Conservation (phyloP, 371 early-diverging fungal species). For the Saksenaea vasiformis region DNA sequence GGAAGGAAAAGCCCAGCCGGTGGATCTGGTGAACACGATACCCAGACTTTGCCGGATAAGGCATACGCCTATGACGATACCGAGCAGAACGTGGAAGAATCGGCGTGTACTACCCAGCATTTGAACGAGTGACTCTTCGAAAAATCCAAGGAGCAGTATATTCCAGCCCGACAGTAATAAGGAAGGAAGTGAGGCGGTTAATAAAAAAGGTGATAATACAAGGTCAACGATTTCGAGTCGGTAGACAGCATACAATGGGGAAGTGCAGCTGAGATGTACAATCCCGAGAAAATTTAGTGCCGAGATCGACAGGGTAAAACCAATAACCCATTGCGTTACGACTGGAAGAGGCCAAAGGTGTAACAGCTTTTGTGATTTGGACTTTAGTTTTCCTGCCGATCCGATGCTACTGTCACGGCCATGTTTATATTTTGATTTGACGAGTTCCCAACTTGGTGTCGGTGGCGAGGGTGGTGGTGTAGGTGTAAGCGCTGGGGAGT, state of each 20-base stretch:
- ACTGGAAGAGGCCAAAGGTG: constrained; percentile 36
- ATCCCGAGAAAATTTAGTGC: constrained; percentile 17
- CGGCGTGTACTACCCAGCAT: constrained; percentile 28
- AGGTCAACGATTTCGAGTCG: constrained; percentile 22
- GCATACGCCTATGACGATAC: constrained; percentile 20
- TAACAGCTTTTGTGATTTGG: constrained; percentile 25
- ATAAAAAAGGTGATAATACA: constrained; percentile 30
- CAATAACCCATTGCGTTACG: constrained; percentile 26
- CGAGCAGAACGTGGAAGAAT: constrained; percentile 23
- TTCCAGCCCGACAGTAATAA: constrained; percentile 24
- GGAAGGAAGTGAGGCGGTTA: constrained; percentile 8
- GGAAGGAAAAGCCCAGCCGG: constrained; percentile 47
- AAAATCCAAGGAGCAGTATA: constrained; percentile 26
- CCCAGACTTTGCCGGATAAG: constrained; percentile 39
- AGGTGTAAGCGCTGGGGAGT: constrained; percentile 20
- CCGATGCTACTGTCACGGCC: constrained; percentile 8
- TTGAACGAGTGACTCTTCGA: constrained; percentile 34
- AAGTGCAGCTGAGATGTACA: constrained; percentile 23
- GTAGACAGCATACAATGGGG: constrained; percentile 31
- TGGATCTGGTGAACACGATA: constrained; percentile 44
- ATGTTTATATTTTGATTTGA: constrained; percentile 25
- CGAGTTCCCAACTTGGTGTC: constrained; percentile 21
- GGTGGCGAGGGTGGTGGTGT: constrained; percentile 6
- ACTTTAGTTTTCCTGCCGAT: neutral
- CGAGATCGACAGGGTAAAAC: constrained; percentile 27